Evolutionary conservation across 257 asterid species (phyloP), one percentile per base, ranked within the genome.

Genomic region (Lithospermum erythrorhizon): DNA sequence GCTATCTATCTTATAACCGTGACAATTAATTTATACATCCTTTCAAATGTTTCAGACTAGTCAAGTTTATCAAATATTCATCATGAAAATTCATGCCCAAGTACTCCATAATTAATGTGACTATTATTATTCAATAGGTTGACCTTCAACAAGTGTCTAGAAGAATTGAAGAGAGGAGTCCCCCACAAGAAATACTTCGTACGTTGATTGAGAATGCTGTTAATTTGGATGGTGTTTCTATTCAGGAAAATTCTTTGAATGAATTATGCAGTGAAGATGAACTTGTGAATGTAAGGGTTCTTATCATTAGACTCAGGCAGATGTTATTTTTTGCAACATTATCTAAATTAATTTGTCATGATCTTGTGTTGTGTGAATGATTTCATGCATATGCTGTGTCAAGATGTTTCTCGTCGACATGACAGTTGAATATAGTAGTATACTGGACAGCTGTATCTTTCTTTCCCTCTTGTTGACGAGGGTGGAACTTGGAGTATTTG

Each of bases 331-430:
- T 52, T 5, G 27, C 25, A 10, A 37, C 41, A 62, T 16, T n/a
- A 21, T 6, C 37, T 18, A 54, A 68, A 53, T 23, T 10, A 60
- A 32, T 11, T 69, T 20, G n/a, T 55, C 20, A 22, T 3, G 51
- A 20, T 9, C 14, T 14, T 24, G 17, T 29, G 6, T 54, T 41
- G 7, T 9, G 61, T 45, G 63, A 76, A 86, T 93, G 95, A 81
- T 20, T 82, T 86, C 70, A 63, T 73, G 68, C 84, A 86, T 65
- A 82, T 86, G 87, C 72, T 86, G 61, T 67, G 58, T 21, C 68
- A 52, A 21, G 93, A 86, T 59, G 17, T 86, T 15, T 72, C 76
- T 19, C 63, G 64, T 51, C 76, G 83, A 35, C 48, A 82, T 63
- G 68, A 45, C 23, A 84, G 78, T 55, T 75, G 70, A 67, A 58